These are phyloP conservation scores for Botryotinia globosa DNA, from an alignment of 2,329 filamentous ascomycete genomes.

Conservation along the genomic window DNA sequence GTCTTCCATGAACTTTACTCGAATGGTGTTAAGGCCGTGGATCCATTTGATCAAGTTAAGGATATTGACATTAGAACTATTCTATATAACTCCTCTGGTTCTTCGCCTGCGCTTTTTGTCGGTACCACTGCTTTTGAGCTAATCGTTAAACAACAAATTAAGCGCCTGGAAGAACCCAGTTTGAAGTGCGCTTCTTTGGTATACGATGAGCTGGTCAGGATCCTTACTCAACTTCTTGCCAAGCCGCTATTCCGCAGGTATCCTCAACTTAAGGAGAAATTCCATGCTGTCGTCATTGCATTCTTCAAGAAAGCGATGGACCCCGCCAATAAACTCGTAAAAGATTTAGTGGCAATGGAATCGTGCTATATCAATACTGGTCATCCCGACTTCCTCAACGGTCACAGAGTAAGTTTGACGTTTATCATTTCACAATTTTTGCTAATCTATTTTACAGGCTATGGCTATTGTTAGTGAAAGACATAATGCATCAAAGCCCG, in stretches of 20 bases:
- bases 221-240: slow-evolving; percentile 81
- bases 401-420: slow-evolving; percentile 63
- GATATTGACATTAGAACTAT: slow-evolving; percentile 96
- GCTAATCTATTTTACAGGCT: slow-evolving; percentile 49
- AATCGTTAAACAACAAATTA: slow-evolving; percentile 98
- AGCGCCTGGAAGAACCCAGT: slow-evolving; percentile 90
- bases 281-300: slow-evolving; percentile 83
- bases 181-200: slow-evolving; percentile 96
- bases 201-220: slow-evolving; percentile 95
- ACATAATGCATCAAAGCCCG: slow-evolving; percentile 75
- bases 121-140: slow-evolving; percentile 97
- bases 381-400: slow-evolving; percentile 96
- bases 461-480: slow-evolving; percentile 98
- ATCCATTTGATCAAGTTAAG: slow-evolving; percentile 96
- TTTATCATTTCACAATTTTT: slow-evolving; percentile 29
- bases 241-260: slow-evolving; percentile 92
- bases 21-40: slow-evolving; percentile 95
- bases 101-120: slow-evolving; percentile 93
- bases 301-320: slow-evolving; percentile 99
- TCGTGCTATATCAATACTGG: slow-evolving; percentile 97
- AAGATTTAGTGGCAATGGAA: slow-evolving; percentile 92
- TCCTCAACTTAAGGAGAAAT: slow-evolving; percentile 92
- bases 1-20: slow-evolving; percentile 98
- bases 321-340: slow-evolving; percentile 94
- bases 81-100: slow-evolving; percentile 98